Evolutionary conservation across 805 yeast genomes (phyloP), one percentile per base, ranked within the genome.

Genomic region (Cyberlindnera xylosilytica): DNA sequence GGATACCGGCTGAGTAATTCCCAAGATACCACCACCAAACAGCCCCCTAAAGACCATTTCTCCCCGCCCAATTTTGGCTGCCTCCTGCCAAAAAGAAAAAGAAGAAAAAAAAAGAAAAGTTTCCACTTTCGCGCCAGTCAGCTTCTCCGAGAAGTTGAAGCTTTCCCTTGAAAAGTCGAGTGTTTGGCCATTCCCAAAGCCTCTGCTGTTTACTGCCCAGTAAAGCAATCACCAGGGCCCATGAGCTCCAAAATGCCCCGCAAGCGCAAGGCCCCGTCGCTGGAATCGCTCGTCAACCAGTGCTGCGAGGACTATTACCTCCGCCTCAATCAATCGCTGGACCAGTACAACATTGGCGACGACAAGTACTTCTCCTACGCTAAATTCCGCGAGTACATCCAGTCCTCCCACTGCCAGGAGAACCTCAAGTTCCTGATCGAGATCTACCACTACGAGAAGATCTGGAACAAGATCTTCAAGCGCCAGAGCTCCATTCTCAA

Each of bases 371-470:
- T 44, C 39, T 24, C 49, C 2, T 46, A 44, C 20, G 45, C 49
- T 10, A 45, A 54, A 26, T 73, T 74, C 51, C 56, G 58, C 39
- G 50, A 58, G 13, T 68, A 59, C 46, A 58, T 70, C n/a, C 43
- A 34, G 13, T 54, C 60, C n/a, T 57, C 65, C 26, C 78, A 74
- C 47, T 68, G 74, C 51, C 63, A 61, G 39, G 79, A 74, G 53
- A 73, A 70, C 54, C 60, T 74, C 31, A 54, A 62, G 34, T 74
- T 74, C 45, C 54, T 74, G 23, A 62, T 73, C 4, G 72, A 69
- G 42, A 70, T 73, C 15, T 72, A 56, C 53, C 68, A 66, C 38
- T 74, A 74, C 53, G 77, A 74, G 47, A 62, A 66, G 53, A 62
- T 61, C 39, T 70, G 69, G 63, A 71, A 68, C 42, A 44, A 48